Percentiles rank a stretch among this genome's conserved stretches.
Evolutionary conservation across 2,329 filamentous ascomycete species (phyloP).

Genomic region (Fusarium sp.): DNA sequence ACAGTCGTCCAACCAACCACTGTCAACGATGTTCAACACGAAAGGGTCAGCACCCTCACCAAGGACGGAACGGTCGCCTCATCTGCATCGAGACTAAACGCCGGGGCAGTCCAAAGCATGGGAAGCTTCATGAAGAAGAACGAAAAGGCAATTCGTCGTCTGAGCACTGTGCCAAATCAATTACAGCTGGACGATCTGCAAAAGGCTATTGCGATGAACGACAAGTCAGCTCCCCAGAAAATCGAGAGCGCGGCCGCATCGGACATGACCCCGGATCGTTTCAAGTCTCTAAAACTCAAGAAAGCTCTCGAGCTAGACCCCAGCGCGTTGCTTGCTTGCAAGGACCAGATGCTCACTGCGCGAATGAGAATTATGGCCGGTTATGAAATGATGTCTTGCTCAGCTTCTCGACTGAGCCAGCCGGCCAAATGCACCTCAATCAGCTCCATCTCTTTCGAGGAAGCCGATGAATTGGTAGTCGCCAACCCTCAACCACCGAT

Average conservation of each 20-base stretch:
- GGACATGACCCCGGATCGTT: fast-evolving
- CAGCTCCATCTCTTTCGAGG: fast-evolving
- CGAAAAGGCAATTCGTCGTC: conserved; percentile 20
- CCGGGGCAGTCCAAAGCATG: conserved; percentile 16
- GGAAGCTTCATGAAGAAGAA: conserved; percentile 33
- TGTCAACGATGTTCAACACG: conserved; percentile 26
- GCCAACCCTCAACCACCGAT: background rate
- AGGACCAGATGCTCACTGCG: background rate
- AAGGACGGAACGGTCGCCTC: background rate
- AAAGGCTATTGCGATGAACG: background rate
- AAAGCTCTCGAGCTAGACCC: background rate
- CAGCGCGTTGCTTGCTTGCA: background rate
- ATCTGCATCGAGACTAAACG: conserved; percentile 9
- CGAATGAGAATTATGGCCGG: background rate
- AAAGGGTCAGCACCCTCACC: background rate
- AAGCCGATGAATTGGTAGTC: fast-evolving
- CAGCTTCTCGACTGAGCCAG: background rate
- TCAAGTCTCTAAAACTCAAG: fast-evolving
- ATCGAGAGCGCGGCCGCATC: fast-evolving
- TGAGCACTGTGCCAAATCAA: conserved; percentile 19
- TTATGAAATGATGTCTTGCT: background rate
- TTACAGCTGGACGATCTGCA: conserved; percentile 12
- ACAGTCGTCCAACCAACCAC: background rate
- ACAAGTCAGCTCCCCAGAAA: fast-evolving
- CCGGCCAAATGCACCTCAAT: fast-evolving